Evolutionary conservation across 202 grass and related monocot genomes (phyloP).

Genomic region (Brachypodium distachyon): DNA sequence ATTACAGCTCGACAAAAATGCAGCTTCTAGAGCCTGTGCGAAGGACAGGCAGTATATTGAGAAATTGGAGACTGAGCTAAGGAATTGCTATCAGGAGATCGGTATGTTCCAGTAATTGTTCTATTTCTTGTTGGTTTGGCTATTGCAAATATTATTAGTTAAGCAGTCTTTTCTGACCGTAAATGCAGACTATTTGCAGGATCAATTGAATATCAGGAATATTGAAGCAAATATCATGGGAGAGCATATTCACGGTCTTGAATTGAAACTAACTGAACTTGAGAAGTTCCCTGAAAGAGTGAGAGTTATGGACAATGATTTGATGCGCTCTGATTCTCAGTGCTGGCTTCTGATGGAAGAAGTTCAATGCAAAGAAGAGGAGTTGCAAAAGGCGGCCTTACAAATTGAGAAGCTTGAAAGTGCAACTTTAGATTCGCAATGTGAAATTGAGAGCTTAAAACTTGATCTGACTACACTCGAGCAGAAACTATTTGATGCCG

Average conservation of each 20-base stretch:
- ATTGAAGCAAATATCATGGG: conserved; percentile 89
- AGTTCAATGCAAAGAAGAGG: conserved; percentile 63
- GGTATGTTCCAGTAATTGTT: conserved; percentile 37
- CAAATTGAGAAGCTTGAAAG: conserved; percentile 75
- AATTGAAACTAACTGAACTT: conserved; percentile 72
- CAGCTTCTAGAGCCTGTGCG: conserved; percentile 30
- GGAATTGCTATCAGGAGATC: conserved; percentile 89
- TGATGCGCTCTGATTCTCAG: conserved; percentile 58
- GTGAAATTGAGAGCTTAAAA: conserved; percentile 97
- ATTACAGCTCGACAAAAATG: conserved; percentile 41
- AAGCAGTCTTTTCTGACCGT: conserved; percentile 22
- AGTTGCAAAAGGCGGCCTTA: conserved; percentile 51
- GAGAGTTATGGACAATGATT: conserved; percentile 44
- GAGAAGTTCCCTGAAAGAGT: conserved; percentile 72
- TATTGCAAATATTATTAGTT: not conserved
- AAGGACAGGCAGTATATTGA: conserved; percentile 60
- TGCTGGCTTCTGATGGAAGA: conserved; percentile 65
- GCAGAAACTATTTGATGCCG: conserved; percentile 53
- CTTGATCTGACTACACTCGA: conserved; percentile 86
- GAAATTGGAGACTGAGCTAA: conserved; percentile 70
- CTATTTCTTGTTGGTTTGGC: not conserved
- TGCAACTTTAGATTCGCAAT: conserved; percentile 72
- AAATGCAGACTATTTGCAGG: conserved; percentile 90
- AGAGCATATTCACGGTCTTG: conserved; percentile 77
- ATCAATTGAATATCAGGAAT: conserved; percentile 79